Evolutionary conservation across 768 basidiomycete genomes (phyloP), one percentile per base, ranked within the genome.

Genomic region (Asterophora lycoperdoides): DNA sequence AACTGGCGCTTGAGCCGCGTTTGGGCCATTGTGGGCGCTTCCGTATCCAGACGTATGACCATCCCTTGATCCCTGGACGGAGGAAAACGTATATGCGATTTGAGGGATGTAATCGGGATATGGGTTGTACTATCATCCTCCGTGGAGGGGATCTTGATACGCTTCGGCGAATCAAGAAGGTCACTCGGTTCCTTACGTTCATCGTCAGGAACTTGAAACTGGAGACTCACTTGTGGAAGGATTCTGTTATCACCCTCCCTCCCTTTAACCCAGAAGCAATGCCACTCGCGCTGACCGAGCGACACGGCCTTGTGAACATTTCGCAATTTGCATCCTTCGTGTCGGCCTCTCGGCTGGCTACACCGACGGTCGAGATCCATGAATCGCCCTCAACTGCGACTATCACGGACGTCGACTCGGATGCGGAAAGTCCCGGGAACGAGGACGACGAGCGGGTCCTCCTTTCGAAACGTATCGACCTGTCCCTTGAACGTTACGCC

Each of bases 21-120:
- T 69, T 97, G 18, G 95, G 95, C 2, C 86, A 95, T 58, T 98
- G 94, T 61, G 71, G 80, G 5, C 79, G 80, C 15, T 95, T 92
- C 66, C 77, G 84, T 29, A 78, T 98, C 5, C 93, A 96, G 65
- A 96, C 96, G 0, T 97, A 88, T 63, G 95, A 97, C 54, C 94
- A 99, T 65, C 77, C 81, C 10, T 74, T 94, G 34, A 99, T 98
- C 35, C 93, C 94, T n/a, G 93, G 93, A 15, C 79, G 79, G 14
- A 78, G 96, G 48, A 99, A 99, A 73, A 92, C 95, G 0, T 89
- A 92, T 61, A 93, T 99, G 92, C 86, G 96, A 1, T 98, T 99
- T 60, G 96, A 99, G 67, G 95, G 95, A 1, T 96, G 94, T 60
- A 87, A 80, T 61, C 79, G 80, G 42, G 91, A 96, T 54, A 87